Percentiles rank a stretch among this genome's conserved stretches.
Evolutionary conservation across 163 green algal species (phyloP).

Genomic region (Chlamydomonas reinhardtii): DNA sequence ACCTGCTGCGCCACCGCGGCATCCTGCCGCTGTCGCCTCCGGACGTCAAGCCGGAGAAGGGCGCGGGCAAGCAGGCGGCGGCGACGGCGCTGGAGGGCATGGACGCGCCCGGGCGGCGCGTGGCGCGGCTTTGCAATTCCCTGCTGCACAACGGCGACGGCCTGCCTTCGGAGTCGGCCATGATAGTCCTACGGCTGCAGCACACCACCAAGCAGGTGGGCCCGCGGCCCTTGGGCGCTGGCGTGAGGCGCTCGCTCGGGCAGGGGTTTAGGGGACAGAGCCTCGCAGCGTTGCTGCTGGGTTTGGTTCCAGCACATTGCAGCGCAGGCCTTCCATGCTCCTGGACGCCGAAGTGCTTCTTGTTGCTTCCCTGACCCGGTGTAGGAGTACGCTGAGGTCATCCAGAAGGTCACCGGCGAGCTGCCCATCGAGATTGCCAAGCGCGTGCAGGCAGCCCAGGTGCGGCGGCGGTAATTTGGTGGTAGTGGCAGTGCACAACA

Average conservation of each 20-base stretch:
- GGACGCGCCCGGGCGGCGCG: not conserved
- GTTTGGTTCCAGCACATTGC: no score
- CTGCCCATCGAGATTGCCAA: not conserved
- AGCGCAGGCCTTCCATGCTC: no score
- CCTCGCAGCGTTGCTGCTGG: no score
- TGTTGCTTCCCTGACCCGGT: not conserved
- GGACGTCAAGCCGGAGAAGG: not conserved
- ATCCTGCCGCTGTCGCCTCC: not conserved
- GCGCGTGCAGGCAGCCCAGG: not conserved
- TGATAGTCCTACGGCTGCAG: not conserved
- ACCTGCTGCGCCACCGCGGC: not conserved
- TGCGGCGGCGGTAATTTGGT: not conserved
- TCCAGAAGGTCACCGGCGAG: slow-evolving; percentile 27
- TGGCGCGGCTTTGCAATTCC: slow-evolving; percentile 7
- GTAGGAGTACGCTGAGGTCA: slow-evolving; percentile 16
- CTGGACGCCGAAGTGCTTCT: no score
- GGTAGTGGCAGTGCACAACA: no score
- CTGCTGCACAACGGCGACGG: not conserved
- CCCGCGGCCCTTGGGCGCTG: not conserved
- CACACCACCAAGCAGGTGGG: not conserved
- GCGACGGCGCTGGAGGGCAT: not conserved
- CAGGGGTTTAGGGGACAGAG: no score
- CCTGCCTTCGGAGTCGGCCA: not conserved
- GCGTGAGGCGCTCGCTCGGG: not conserved
- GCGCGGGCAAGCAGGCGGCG: not conserved